A percentile compares a stretch with the other conserved stretches of the same genome.
phyloP scores from a whole-genome alignment of 345 rosid genomes.

The Melaleuca quinquenervia region DNA sequence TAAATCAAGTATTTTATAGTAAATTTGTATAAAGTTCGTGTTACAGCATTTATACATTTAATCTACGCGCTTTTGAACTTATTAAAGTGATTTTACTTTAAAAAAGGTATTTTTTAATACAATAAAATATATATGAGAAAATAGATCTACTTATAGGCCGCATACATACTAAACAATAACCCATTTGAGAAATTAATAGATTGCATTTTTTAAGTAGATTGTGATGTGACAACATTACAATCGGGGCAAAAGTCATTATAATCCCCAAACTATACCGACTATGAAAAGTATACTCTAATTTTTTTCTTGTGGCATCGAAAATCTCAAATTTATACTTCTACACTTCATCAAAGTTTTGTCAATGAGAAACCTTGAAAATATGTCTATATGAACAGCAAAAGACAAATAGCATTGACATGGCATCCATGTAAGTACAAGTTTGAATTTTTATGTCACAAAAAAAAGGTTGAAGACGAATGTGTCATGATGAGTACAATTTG shows the following conservation, averaged over 20 bases:
- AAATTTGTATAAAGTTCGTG: neutral
- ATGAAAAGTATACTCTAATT: neutral
- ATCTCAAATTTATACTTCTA: neutral
- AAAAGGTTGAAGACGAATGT: neutral
- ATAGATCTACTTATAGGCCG: neutral
- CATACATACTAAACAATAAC: neutral
- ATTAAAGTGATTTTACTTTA: neutral
- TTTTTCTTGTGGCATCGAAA: neutral
- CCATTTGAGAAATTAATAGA: neutral
- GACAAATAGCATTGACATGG: too few species aligned
- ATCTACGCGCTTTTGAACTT: neutral
- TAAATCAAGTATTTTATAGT: neutral
- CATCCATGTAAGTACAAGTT: neutral
- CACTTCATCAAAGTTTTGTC: neutral
- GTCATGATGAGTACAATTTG: fast-evolving
- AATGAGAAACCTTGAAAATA: neutral
- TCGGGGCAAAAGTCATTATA: neutral
- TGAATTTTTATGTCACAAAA: neutral
- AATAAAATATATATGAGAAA: neutral
- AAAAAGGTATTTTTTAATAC: neutral
- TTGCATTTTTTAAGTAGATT: neutral
- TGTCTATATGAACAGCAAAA: neutral
- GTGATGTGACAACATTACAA: neutral
- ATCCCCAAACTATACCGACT: fast-evolving
- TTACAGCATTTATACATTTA: neutral